phyloP scores from a whole-genome alignment of 768 basidiomycete species.

The Galerina sulciceps region DNA sequence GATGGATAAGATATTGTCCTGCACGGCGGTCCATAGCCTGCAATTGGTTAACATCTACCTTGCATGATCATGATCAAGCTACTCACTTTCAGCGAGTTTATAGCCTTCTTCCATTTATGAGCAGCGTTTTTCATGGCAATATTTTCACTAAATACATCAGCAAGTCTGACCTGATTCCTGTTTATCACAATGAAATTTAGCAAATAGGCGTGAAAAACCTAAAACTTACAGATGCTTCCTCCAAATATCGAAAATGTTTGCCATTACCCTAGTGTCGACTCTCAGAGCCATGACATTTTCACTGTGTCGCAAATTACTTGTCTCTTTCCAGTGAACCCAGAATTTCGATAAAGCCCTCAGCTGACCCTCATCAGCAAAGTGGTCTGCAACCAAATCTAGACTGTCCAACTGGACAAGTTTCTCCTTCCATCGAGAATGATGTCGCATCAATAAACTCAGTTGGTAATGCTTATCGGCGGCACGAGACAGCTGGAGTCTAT shows the following conservation, averaged over 20 bases:
- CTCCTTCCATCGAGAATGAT: constrained; percentile 58
- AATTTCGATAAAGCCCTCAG: constrained; percentile 39
- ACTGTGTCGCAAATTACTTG: constrained; percentile 44
- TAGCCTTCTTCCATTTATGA: constrained; percentile 58
- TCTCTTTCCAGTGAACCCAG: constrained; percentile 65
- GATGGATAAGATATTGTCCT: constrained; percentile 37
- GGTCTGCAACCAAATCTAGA: constrained; percentile 55
- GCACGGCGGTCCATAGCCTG: constrained; percentile 63
- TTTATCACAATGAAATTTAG: constrained; percentile 3
- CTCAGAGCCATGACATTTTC: constrained; percentile 49
- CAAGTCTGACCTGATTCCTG: constrained; percentile 10
- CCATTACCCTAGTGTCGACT: constrained; percentile 52
- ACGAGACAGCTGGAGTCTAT: constrained; percentile 54
- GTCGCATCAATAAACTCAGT: constrained; percentile 44
- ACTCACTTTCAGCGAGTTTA: constrained; percentile 50
- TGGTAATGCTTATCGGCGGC: constrained; percentile 56
- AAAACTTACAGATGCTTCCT: constrained; percentile 54
- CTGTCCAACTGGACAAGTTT: constrained; percentile 42
- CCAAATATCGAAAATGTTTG: constrained; percentile 58
- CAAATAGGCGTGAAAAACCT: background rate
- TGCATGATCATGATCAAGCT: background rate
- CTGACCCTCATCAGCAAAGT: constrained; percentile 42
- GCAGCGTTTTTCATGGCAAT: constrained; percentile 49
- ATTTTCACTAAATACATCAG: constrained; percentile 13
- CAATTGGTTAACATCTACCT: background rate